Base-by-base conservation (phyloP, 148 eudicot genomes). In the Fagopyrum homotropicum region DNA sequence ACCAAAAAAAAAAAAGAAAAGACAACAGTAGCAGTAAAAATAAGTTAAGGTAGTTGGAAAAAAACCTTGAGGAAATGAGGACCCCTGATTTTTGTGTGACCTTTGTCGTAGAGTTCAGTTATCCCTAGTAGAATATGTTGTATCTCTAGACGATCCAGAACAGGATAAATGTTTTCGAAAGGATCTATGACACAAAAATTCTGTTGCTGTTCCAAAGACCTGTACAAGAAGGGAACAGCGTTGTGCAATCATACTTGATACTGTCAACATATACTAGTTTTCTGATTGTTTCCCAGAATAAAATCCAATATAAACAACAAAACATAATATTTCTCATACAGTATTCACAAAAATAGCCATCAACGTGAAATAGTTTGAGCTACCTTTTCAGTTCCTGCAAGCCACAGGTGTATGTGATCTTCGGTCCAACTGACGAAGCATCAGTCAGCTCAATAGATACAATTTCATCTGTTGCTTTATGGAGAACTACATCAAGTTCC, bases 381-480 rank as follows among this genome's bases (percentile, higher is more conserved):
- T 83, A 89, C 93, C 84, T 86, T 76, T 77, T 86, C 82, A 94
- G 79, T 61, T 88, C 90, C 82, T 84, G 88, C 92, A 94, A 82
- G 75, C 94, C 90, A 56, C 55, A 73, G 30, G 87, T 90, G 81
- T 84, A 94, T 59, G 86, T 84, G 73, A 91, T 84, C 66, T 82
- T 84, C 73, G 90, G 87, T 66, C 76, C 43, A 51, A 78, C 78
- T 76, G 75, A 75, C 44, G 85, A 83, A 75, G 88, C 77, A 64
- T 55, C 75, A 79, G 78, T 83, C 90, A 84, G 84, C 77, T 92
- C 98, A 75, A 91, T 79, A 56, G 90, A 83, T 45, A 85, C 57
- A 77, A 94, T 91, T 63, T 94, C 96, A 86, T 94, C 98, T 26
- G 98, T 94, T 79, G 89, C 96, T 86, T 94, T 94, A 74, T 94